These are phyloP conservation scores for Scedosporium minutisporum DNA, from an alignment of 2,329 filamentous ascomycete genomes.

Conservation along the genomic window DNA sequence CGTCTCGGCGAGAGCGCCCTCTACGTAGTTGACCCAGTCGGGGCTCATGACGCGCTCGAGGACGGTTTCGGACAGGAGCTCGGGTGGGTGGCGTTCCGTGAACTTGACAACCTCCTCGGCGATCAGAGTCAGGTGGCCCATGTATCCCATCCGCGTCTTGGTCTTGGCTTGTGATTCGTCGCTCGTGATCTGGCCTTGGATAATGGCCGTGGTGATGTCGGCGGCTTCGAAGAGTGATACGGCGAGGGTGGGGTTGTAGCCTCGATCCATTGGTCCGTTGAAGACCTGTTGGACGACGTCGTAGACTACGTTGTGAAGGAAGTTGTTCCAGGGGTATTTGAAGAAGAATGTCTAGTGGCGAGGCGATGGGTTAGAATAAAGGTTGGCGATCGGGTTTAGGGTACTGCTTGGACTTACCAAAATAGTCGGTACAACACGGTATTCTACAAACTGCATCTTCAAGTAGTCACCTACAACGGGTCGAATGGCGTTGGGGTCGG, in stretches of 20 bases:
- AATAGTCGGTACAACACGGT: conserved; percentile 90
- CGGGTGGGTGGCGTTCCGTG: conserved; percentile 83
- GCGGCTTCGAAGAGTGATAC: conserved; percentile 89
- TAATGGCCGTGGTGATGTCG: conserved; percentile 81
- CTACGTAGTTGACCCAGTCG: conserved; percentile 91
- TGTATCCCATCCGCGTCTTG: conserved; percentile 91
- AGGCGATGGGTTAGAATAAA: conserved; percentile 11
- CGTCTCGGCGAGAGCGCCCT: conserved; percentile 85
- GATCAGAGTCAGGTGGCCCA: conserved; percentile 94
- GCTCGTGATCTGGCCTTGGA: conserved; percentile 78
- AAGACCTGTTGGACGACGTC: conserved; percentile 99
- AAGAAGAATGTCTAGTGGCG: conserved; percentile 80
- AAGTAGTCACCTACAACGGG: conserved; percentile 86
- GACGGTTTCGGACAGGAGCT: conserved; percentile 73
- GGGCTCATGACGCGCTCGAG: conserved; percentile 81
- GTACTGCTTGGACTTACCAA: conserved; percentile 52
- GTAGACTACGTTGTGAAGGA: conserved; percentile 97
- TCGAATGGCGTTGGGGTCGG: background rate
- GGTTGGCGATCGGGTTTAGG: background rate
- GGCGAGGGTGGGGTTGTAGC: conserved; percentile 81
- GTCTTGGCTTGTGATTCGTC: conserved; percentile 76
- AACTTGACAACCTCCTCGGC: conserved; percentile 99
- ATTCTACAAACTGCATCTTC: conserved; percentile 93
- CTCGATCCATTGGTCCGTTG: conserved; percentile 94
- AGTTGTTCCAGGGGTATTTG: conserved; percentile 98